phyloP scores from a whole-genome alignment of 169 alveolate species.

The Plasmodium inui region DNA sequence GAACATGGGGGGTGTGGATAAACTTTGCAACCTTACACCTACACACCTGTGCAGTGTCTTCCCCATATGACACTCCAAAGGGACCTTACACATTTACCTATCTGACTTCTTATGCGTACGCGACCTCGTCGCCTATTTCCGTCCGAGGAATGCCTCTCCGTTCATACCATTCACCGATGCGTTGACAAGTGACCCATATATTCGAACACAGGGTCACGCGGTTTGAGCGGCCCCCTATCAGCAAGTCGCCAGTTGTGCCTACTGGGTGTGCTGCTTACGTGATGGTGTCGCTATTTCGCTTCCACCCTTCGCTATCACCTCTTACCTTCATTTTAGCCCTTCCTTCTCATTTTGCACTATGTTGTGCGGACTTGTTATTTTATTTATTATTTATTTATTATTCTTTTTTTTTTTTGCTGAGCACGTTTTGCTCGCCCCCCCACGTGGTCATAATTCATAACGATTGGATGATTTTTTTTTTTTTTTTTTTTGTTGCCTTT shows the following conservation, averaged over 20 bases:
- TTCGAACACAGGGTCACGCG: background rate
- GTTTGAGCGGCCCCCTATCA: background rate
- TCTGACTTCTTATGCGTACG: background rate
- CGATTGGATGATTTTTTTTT: background rate
- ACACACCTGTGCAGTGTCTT: background rate
- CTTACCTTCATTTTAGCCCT: background rate
- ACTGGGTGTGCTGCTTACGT: background rate
- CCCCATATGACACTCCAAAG: no score
- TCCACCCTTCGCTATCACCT: background rate
- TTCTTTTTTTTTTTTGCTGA: slow-evolving; percentile 17
- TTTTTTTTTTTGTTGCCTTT: background rate
- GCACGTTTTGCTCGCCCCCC: background rate
- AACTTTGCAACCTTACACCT: background rate
- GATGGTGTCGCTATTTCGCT: background rate
- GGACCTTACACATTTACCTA: background rate
- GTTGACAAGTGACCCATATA: background rate
- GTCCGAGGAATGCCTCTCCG: background rate
- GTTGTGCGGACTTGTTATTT: background rate
- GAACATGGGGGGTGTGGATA: background rate
- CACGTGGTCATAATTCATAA: background rate
- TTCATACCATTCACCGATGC: background rate
- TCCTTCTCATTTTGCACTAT: background rate
- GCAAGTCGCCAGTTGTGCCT: background rate
- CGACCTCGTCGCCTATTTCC: background rate
- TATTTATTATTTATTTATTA: slow-evolving; percentile 8